A percentile compares a stretch with the other conserved stretches of the same genome.
These are phyloP conservation scores for Entonaema liquescens DNA, from an alignment of 495 filamentous ascomycete species.

Conservation along the genomic window DNA sequence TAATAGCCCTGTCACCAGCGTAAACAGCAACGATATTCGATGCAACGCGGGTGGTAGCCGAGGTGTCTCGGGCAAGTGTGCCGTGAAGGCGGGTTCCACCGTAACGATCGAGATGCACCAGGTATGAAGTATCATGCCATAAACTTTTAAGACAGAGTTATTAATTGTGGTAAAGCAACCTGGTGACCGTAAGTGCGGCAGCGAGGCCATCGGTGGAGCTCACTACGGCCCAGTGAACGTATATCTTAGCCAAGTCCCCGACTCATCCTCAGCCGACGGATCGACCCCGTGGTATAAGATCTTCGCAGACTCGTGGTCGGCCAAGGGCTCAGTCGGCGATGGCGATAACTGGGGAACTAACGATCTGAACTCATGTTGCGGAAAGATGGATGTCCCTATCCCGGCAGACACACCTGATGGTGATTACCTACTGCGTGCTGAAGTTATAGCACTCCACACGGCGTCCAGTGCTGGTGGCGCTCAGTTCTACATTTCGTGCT, in stretches of 20 bases:
- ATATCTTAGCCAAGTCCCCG: constrained; percentile 58
- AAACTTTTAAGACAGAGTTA: constrained; percentile 36
- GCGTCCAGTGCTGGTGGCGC: constrained; percentile 46
- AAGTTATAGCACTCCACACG: constrained; percentile 56
- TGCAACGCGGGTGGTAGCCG: constrained; percentile 46
- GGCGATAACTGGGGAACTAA: constrained; percentile 51
- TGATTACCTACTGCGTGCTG: constrained; percentile 54
- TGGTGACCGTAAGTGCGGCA: constrained; percentile 53
- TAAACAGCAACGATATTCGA: constrained; percentile 53
- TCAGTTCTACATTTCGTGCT: constrained; percentile 55
- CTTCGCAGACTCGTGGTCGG: constrained; percentile 45
- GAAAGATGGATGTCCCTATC: constrained; percentile 51
- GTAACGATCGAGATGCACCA: constrained; percentile 62
- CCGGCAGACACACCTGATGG: constrained; percentile 50
- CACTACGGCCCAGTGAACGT: constrained; percentile 62
- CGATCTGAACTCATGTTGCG: constrained; percentile 53
- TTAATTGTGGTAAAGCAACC: constrained; percentile 52
- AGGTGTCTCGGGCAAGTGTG: constrained; percentile 40
- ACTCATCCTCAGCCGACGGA: constrained; percentile 51
- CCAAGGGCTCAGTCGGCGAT: constrained; percentile 49
- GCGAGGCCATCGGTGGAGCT: constrained; percentile 59
- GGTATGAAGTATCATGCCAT: constrained; percentile 21
- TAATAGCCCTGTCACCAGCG: constrained; percentile 53
- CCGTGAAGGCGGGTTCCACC: constrained; percentile 50
- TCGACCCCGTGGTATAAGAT: constrained; percentile 56